Conservation (phyloP, 495 filamentous ascomycete genomes). For the Aspergillus kassunensis region DNA sequence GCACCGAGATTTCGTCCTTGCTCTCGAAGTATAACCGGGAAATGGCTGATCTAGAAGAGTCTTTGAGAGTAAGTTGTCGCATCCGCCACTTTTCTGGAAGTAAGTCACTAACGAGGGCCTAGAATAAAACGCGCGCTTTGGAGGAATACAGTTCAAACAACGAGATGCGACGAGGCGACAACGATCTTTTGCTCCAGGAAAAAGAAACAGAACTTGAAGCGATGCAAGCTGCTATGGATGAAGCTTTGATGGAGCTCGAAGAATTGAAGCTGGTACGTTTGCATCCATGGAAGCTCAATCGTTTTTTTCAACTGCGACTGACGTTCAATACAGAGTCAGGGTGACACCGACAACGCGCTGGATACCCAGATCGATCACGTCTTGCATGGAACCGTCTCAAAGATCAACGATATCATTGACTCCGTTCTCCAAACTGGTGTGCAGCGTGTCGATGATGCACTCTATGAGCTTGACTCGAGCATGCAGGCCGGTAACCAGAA, state of each 20-base stretch:
- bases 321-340: constrained; percentile 47
- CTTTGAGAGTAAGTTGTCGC: constrained; percentile 55
- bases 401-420: constrained; percentile 97
- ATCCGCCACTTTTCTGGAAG: not conserved
- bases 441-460: constrained; percentile 88
- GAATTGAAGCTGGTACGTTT: constrained; percentile 61
- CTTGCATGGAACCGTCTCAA: constrained; percentile 76
- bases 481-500: constrained; percentile 99
- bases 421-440: constrained; percentile 92
- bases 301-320: not conserved
- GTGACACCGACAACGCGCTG: constrained; percentile 73
- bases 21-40: constrained; percentile 94
- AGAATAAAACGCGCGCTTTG: constrained; percentile 78
- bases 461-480: constrained; percentile 94
- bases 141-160: constrained; percentile 78
- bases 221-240: constrained; percentile 94
- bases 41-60: constrained; percentile 92
- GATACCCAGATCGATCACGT: constrained; percentile 89
- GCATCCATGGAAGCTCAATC: not conserved
- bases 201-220: constrained; percentile 98
- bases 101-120: not conserved
- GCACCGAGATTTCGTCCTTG: constrained; percentile 89
- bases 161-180: constrained; percentile 76
- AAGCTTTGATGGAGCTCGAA: constrained; percentile 85
- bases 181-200: constrained; percentile 76